These are phyloP conservation scores for Nitzschia sp. DNA, from an alignment of 108 stramenopile genomes.

Conservation along the genomic window DNA sequence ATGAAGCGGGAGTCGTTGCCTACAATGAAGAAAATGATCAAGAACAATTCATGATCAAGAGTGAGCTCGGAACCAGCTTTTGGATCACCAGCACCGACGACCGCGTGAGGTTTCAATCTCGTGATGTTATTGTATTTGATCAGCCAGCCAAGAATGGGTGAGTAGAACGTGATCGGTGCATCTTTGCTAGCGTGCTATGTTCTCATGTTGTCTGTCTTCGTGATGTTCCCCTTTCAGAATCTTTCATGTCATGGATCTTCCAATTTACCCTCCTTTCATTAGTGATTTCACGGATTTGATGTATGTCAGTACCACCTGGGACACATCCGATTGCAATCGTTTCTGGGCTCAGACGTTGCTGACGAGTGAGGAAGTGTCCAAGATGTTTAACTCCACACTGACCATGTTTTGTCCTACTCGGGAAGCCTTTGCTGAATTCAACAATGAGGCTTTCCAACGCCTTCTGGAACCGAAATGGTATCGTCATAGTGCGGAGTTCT, in stretches of 20 bases:
- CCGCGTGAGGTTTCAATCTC: constrained; percentile 34
- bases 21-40: constrained; percentile 21
- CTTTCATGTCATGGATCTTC: constrained; percentile 33
- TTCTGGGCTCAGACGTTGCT: constrained; percentile 23
- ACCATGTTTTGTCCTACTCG: constrained; percentile 38
- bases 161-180: constrained; percentile 13
- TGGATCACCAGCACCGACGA: constrained; percentile 39
- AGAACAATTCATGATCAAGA: constrained; percentile 29
- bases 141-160: constrained; percentile 32
- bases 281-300: constrained; percentile 37
- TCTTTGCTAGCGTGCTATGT: background rate
- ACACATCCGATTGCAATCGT: constrained; percentile 30
- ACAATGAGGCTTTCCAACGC: constrained; percentile 38
- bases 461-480: constrained; percentile 34
- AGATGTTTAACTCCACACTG: constrained; percentile 24
- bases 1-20: constrained; percentile 28
- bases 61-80: constrained; percentile 32
- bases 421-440: constrained; percentile 35
- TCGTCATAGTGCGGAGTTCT: constrained; percentile 37
- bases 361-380: constrained; percentile 10
- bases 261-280: constrained; percentile 31
- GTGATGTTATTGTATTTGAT: constrained; percentile 26
- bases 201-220: background rate
- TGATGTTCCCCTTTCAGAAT: constrained; percentile 14
- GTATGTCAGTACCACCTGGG: constrained; percentile 16